phyloP scores from a whole-genome alignment of 139 green algal species.

The Haematococcus lacustris region DNA sequence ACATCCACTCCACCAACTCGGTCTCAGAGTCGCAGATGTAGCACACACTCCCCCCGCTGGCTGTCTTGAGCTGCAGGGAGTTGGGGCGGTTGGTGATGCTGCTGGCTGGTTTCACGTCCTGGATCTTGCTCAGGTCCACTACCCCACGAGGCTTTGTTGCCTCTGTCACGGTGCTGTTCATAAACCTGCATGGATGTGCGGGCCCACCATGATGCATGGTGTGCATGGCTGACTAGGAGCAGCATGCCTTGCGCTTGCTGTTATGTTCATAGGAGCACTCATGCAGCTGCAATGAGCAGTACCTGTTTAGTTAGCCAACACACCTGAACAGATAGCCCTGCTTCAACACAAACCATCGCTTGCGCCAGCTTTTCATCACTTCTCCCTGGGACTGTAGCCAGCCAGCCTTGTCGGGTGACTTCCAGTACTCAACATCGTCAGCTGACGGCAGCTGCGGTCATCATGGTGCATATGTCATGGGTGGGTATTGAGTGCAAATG shows the following conservation, averaged over 20 bases:
- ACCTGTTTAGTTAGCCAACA: no score
- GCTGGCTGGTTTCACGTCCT: constrained; percentile 57
- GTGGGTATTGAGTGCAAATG: no score
- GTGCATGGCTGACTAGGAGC: no score
- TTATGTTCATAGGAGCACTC: no score
- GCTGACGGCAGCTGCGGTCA: constrained; percentile 53
- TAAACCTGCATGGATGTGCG: constrained; percentile 64
- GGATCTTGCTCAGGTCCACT: constrained; percentile 71
- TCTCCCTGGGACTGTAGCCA: constrained; percentile 87
- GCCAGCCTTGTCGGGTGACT: constrained; percentile 68
- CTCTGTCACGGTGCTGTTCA: constrained; percentile 48
- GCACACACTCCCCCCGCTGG: constrained; percentile 45
- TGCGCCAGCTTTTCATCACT: constrained; percentile 77
- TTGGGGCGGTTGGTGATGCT: constrained; percentile 54
- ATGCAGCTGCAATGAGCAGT: no score
- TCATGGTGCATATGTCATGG: no score
- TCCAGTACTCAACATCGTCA: constrained; percentile 87
- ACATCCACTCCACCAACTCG: constrained; percentile 84
- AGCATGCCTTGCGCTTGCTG: no score
- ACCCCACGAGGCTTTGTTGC: constrained; percentile 71
- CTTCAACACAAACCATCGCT: constrained; percentile 92
- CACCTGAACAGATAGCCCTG: constrained; percentile 47
- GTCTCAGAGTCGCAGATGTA: constrained; percentile 82
- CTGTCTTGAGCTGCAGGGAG: constrained; percentile 77
- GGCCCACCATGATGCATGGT: no score